Evolutionary conservation across 176 grass and related monocot genomes (phyloP), one percentile per base, ranked within the genome.

Genomic region (Avena eriantha): DNA sequence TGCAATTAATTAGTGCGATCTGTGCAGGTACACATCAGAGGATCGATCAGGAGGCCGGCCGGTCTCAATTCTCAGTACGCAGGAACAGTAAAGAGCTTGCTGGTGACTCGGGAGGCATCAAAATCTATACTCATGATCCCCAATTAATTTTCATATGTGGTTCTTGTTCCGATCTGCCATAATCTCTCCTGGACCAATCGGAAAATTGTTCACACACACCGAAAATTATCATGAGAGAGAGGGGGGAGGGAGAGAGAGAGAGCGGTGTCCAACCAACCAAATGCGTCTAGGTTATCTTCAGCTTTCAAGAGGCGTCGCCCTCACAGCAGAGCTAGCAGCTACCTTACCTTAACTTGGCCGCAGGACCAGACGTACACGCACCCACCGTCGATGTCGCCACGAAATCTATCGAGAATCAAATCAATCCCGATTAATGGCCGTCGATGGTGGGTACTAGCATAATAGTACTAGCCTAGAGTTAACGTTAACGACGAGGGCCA

Each of bases 91-190:
- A 45, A 10, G 35, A 61, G 24, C 13, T 43, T 79, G 35, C n/a
- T 61, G 56, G 21, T 26, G 13, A 10, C 7, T 53, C 23, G 7
- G 13, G 7, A 46, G 22, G 22, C 78, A 80, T 18, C 76, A 22
- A 43, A 79, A 63, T 36, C 29, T 12, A 18, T 35, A 1, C 29
- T 8, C 0, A 53, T 76, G 35, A 35, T 18, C 65, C 23, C 26
- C 48, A 39, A 51, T 54, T 17, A 19, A 76, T 54, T 53, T 26
- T 7, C 24, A 1, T 47, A 53, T 31, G 47, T 49, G 47, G 7
- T 53, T 15, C 33, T 76, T 54, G 23, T 76, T 76, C 73, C 73
- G 24, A 10, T 47, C 45, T 53, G 73, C 73, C 47, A 53, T 76
- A 76, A 76, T 76, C 46, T 53, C 46, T 29, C 3, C 1, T 76